Evolutionary conservation across 2,329 filamentous ascomycete species (phyloP), one percentile per base, ranked within the genome.

Genomic region (Beauveria sp.): DNA sequence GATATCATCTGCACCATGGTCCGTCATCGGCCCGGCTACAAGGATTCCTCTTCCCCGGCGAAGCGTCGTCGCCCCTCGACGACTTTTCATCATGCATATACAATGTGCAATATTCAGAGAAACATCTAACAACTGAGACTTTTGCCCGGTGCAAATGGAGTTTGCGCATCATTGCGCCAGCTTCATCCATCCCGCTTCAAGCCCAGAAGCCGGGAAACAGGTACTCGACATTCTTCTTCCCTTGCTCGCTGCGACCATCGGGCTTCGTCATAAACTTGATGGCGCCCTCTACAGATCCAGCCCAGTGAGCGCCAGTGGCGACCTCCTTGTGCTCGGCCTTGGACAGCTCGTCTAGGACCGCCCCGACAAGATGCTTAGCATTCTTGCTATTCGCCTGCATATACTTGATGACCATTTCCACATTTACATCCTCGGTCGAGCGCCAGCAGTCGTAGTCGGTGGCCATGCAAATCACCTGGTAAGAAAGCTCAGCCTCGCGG

Each of bases 371-470:
- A 57, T 86, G 81, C 73, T 88, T 88, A 40, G 95, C 95, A 71
- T 98, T 99, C 71, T 88, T 82, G 58, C 90, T 83, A 76, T 99
- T 99, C 67, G 91, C 89, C 72, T 89, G 88, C 95, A 99, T 99
- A 76, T 96, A 91, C 64, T 86, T 89, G 86, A 96, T 91, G 61
- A 99, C 95, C 90, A 98, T 96, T 75, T 93, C 90, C 24, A 99
- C 95, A 64, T 92, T 93, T 65, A 99, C 95, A 66, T 90, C 90
- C 62, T 86, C 89, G 54, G 83, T 84, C 22, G 84, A 86, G 72
- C 93, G 89, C 95, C 95, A 99, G 85, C 93, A 98, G 80, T 99
- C 95, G 75, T 99, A 99, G 79, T 99, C 95, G 30, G 95, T 99
- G 40, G 91, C 91, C 95, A 99, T 99, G 81, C 93, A 96, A 71